phyloP scores from a whole-genome alignment of 352 stramenopile species.

The Phytophthora fragariae region DNA sequence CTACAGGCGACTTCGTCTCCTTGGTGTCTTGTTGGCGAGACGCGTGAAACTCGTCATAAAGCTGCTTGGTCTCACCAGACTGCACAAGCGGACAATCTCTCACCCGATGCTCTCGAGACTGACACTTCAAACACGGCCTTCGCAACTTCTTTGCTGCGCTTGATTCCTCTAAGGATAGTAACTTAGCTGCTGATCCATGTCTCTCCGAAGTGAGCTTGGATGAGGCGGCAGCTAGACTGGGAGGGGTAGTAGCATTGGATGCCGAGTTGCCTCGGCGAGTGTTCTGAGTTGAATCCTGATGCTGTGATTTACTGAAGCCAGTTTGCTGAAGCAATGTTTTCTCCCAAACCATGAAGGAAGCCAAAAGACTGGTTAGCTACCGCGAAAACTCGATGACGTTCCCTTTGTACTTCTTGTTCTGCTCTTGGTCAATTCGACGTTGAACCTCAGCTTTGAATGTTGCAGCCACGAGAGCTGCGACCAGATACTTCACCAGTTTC shows the following conservation, averaged over 20 bases:
- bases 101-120: background rate
- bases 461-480: background rate
- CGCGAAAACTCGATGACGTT: constrained; percentile 1
- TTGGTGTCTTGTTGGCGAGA: background rate
- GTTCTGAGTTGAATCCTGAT: background rate
- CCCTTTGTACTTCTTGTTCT: constrained; percentile 1
- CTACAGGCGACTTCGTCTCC: background rate
- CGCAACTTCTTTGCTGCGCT: background rate
- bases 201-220: too few relatives aligned
- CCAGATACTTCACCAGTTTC: background rate
- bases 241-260: too few relatives aligned
- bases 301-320: background rate
- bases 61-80: background rate
- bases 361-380: background rate
- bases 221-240: too few relatives aligned
- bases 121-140: background rate
- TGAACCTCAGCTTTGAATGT: background rate
- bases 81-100: background rate
- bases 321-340: background rate
- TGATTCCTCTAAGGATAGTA: too few relatives aligned
- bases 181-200: too few relatives aligned
- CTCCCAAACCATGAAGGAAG: constrained; percentile 3
- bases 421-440: background rate
- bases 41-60: too few relatives aligned
- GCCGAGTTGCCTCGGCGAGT: too few relatives aligned